Conservation (phyloP, 2,329 filamentous ascomycete genomes). For the Graphilbum ipis-grandicollis region DNA sequence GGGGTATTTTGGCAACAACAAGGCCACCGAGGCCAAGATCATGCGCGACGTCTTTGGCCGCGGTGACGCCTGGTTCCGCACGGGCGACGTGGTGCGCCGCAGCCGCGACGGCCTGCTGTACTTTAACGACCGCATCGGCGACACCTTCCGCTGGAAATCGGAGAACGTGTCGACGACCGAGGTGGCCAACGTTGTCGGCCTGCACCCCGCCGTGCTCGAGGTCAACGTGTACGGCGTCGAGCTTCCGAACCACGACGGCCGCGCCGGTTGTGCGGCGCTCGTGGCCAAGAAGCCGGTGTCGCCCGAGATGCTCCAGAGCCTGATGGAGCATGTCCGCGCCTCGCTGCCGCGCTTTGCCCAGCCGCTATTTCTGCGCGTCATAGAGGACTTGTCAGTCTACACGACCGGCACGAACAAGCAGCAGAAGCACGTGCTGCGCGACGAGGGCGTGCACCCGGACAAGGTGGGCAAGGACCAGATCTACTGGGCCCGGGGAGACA, state of each 20-base stretch:
- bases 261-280: conserved; percentile 52
- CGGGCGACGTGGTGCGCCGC: conserved; percentile 64
- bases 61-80: conserved; percentile 69
- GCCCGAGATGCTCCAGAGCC: conserved; percentile 29
- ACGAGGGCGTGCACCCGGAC: conserved; percentile 53
- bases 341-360: conserved; percentile 57
- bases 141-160: conserved; percentile 67
- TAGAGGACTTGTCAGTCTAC: conserved; percentile 37
- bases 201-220: conserved; percentile 50
- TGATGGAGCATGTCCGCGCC: conserved; percentile 40
- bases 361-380: conserved; percentile 60
- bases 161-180: conserved; percentile 74
- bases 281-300: conserved; percentile 22
- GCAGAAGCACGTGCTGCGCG: conserved; percentile 58
- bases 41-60: conserved; percentile 54
- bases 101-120: conserved; percentile 54
- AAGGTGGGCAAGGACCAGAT: conserved; percentile 31
- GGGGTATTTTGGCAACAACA: conserved; percentile 62
- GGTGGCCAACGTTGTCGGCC: conserved; percentile 57
- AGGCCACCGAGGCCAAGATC: conserved; percentile 57
- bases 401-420: conserved; percentile 80
- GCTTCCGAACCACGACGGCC: conserved; percentile 65
- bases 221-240: conserved; percentile 76
- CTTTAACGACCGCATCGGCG: conserved; percentile 68
- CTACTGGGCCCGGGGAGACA: conserved; percentile 47